A percentile compares a stretch with the other conserved stretches of the same genome.
These are phyloP conservation scores for Carex arenaria DNA, from an alignment of 202 grass and related monocot species.

Conservation along the genomic window DNA sequence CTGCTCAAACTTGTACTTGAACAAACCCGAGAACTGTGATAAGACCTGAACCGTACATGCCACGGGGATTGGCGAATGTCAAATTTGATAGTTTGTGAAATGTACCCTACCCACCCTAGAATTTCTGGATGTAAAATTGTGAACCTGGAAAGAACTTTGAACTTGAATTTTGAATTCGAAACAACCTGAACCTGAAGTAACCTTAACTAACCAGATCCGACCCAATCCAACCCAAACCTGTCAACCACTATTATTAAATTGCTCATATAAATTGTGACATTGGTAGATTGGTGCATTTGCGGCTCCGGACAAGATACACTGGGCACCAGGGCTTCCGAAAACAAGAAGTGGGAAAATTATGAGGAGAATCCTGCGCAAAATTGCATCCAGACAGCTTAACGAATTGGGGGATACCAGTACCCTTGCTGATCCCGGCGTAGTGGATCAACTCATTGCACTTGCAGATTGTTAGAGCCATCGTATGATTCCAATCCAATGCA, in stretches of 20 bases:
- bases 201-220: background rate
- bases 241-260: background rate
- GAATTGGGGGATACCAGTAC: conserved; percentile 97
- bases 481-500: background rate
- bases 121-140: background rate
- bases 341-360: conserved; percentile 99
- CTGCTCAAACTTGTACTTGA: background rate
- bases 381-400: conserved; percentile 72
- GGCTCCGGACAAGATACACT: conserved; percentile 96
- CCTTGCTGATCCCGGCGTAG: conserved; percentile 76
- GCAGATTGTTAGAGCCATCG: conserved; percentile 37
- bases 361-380: conserved; percentile 88
- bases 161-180: background rate
- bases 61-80: background rate
- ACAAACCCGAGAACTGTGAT: background rate
- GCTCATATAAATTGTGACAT: background rate
- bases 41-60: background rate
- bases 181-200: background rate
- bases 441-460: conserved; percentile 75
- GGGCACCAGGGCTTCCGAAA: conserved; percentile 92
- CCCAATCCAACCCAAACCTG: background rate
- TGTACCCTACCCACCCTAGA: background rate
- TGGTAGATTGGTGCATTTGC: conserved; percentile 94
- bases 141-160: background rate
- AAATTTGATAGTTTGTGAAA: background rate